These are phyloP conservation scores for Fraxinus angustifolia DNA, from an alignment of 305 asterid genomes.

Conservation along the genomic window DNA sequence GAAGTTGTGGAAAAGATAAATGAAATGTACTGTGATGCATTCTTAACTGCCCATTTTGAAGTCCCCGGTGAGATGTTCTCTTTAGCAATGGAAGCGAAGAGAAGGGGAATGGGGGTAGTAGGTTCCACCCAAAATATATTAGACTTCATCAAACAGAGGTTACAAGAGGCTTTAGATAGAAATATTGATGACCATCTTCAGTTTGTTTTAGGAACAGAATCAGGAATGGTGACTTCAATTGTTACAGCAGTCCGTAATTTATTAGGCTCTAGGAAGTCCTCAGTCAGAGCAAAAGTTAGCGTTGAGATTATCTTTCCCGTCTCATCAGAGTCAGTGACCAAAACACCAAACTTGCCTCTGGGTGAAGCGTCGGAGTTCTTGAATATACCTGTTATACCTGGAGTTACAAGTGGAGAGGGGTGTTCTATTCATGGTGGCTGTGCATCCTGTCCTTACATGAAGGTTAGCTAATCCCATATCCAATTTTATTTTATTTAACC, in stretches of 20 bases:
- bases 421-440: conserved; percentile 98
- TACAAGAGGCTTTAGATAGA: conserved; percentile 74
- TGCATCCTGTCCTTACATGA: conserved; percentile 98
- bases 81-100: conserved; percentile 87
- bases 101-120: conserved; percentile 92
- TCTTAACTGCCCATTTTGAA: conserved; percentile 92
- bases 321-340: conserved; percentile 77
- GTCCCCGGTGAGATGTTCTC: conserved; percentile 98
- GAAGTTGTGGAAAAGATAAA: conserved; percentile 81
- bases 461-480: conserved; percentile 47
- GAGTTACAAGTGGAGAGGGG: conserved; percentile 91
- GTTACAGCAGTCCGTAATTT: conserved; percentile 67
- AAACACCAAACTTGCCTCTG: conserved; percentile 41
- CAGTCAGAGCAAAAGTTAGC: conserved; percentile 47
- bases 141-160: conserved; percentile 73
- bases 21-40: conserved; percentile 86
- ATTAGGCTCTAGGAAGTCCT: conserved; percentile 42
- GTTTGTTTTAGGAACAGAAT: conserved; percentile 89
- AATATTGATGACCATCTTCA: conserved; percentile 85
- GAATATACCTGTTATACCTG: conserved; percentile 62
- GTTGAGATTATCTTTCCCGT: conserved; percentile 92
- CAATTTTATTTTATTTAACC: neutral
- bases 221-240: conserved; percentile 95
- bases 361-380: conserved; percentile 37
- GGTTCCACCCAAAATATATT: conserved; percentile 88